phyloP scores from a whole-genome alignment of 306 rosid genomes.

The Prunus dulcis region DNA sequence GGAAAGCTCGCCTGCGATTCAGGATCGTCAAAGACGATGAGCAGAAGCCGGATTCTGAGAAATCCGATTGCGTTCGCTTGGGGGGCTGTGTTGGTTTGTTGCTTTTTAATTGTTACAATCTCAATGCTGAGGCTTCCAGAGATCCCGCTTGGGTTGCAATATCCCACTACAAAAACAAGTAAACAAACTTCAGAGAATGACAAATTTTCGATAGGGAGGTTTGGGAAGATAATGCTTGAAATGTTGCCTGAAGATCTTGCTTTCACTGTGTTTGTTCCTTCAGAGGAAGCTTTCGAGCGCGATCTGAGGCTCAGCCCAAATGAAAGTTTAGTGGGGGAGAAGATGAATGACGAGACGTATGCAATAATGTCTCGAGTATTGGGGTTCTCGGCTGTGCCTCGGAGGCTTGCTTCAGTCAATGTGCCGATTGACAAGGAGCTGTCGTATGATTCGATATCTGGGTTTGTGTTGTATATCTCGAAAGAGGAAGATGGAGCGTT shows the following conservation, averaged over 20 bases:
- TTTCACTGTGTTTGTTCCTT: slow-evolving; percentile 78
- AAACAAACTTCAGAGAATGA: slow-evolving; percentile 24
- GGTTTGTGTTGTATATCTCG: slow-evolving; percentile 53
- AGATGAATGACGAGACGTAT: slow-evolving; percentile 60
- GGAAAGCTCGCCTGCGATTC: not conserved
- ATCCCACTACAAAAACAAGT: slow-evolving; percentile 29
- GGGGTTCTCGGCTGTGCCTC: slow-evolving; percentile 77
- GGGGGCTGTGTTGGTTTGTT: slow-evolving; percentile 43
- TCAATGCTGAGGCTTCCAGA: slow-evolving; percentile 67
- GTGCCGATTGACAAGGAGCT: slow-evolving; percentile 43
- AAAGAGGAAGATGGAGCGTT: slow-evolving; percentile 62
- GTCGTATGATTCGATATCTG: slow-evolving; percentile 69
- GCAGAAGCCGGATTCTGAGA: slow-evolving; percentile 35
- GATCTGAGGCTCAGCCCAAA: slow-evolving; percentile 47
- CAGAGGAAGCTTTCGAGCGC: slow-evolving; percentile 67
- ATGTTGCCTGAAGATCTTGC: slow-evolving; percentile 85
- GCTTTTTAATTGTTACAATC: slow-evolving; percentile 34
- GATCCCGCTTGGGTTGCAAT: slow-evolving; percentile 22
- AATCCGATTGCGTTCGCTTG: slow-evolving; percentile 46
- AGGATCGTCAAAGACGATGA: slow-evolving; percentile 34
- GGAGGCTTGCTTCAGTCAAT: slow-evolving; percentile 38
- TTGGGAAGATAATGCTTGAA: slow-evolving; percentile 76
- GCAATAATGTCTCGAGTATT: slow-evolving; percentile 61
- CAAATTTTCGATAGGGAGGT: slow-evolving; percentile 27
- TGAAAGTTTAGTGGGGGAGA: slow-evolving; percentile 46